Conservation (phyloP, 805 yeast species). For the Ogataea ramenticola region DNA sequence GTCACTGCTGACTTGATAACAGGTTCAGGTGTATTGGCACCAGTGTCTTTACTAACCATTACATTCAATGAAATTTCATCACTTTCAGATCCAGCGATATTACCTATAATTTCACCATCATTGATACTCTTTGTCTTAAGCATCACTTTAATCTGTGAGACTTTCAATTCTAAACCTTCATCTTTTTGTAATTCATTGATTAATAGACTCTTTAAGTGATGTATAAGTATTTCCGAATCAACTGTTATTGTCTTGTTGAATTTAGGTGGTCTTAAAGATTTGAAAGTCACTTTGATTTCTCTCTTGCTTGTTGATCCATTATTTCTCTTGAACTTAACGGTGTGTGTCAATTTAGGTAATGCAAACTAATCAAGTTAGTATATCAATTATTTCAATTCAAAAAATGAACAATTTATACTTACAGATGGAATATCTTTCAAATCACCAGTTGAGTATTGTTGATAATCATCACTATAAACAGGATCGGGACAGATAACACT, state of each 20-base stretch:
- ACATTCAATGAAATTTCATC: constrained; percentile 27
- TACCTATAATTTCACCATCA: constrained; percentile 30
- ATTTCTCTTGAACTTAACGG: constrained; percentile 23
- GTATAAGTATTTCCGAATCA: constrained; percentile 20
- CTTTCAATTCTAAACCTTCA: constrained; percentile 19
- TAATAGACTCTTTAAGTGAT: constrained; percentile 31
- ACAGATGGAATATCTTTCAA: background rate
- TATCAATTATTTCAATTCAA: too few relatives aligned
- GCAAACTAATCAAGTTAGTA: constrained; percentile 5
- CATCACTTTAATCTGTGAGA: constrained; percentile 37
- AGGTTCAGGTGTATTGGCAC: constrained; percentile 1
- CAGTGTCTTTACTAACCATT: constrained; percentile 19
- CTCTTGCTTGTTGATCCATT: constrained; percentile 11
- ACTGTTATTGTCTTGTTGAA: constrained; percentile 29
- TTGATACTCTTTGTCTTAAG: constrained; percentile 44
- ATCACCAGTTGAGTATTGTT: constrained; percentile 20
- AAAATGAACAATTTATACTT: background rate
- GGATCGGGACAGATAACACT: constrained; percentile 31
- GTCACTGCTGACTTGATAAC: background rate
- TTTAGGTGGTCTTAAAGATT: constrained; percentile 70
- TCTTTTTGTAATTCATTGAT: constrained; percentile 20
- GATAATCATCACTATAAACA: constrained; percentile 12
- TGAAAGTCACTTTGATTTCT: constrained; percentile 32
- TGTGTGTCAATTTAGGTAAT: constrained; percentile 12
- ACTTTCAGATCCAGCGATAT: constrained; percentile 9